Evolutionary conservation across 2,329 filamentous ascomycete species (phyloP), one percentile per base, ranked within the genome.

Genomic region (Cladosporium phlei): DNA sequence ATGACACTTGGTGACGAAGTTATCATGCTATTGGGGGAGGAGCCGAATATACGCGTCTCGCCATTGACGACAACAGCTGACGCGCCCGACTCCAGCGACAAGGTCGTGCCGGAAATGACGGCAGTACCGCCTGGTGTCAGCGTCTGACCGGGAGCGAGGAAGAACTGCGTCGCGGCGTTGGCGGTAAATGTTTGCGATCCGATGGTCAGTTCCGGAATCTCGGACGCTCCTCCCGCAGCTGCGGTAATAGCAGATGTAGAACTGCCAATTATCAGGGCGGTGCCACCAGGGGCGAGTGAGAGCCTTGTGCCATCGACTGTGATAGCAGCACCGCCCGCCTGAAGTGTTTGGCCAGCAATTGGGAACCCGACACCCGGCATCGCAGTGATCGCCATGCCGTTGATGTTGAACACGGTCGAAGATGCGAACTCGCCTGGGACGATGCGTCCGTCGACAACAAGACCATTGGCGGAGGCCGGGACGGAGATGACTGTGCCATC

Each of bases 111-210:
- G 39, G 59, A 59, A 1, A 70, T 46, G 1, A 64, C 62, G 1
- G 60, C 69, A 9, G 62, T 60, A 1, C 69, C 70, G 11, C 71
- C 63, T 7, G 64, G 60, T 4, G 57, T 60, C 33, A 66, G 49
- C 1, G 55, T 60, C 33, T 66, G 59, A 6, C 66, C 68, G 2
- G 67, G 61, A 1, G 51, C 64, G 4, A 74, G 52, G 38, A 65
- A 66, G 58, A 69, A 73, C 30, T 73, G 69, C 1, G 69, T 72
- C 3, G 69, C 69, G 25, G 69, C 69, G 52, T 73, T 72, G 2
- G 66, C 67, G 1, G 69, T 71, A 22, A 69, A 61, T 1, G 61
- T 66, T 2, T 61, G 56, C 0, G 60, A 61, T 10, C 69, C 69
- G 16, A 74, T 54, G 1, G 66, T 71, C 27, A 73, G 48, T 6